Evolutionary conservation across 139 green algal genomes (phyloP).

Genomic region (Desmodesmus armatus): DNA sequence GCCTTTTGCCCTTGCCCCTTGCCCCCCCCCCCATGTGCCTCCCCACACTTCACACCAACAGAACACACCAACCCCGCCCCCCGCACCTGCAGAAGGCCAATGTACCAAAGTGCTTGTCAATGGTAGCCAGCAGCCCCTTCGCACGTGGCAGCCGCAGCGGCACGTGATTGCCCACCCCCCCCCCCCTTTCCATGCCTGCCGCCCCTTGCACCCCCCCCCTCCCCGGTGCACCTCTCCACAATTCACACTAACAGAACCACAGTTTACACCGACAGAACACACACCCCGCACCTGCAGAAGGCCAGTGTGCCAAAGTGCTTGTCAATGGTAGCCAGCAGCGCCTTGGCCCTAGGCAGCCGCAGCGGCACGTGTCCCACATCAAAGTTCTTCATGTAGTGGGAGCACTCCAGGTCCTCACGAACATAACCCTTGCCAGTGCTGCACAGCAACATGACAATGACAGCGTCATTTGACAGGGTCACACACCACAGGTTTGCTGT

Average conservation of each 20-base stretch:
- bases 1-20: too few species aligned
- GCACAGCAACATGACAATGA: not conserved
- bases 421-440: conserved; percentile 88
- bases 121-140: conserved; percentile 93
- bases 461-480: too few species aligned
- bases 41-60: too few species aligned
- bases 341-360: conserved; percentile 93
- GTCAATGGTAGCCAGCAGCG: conserved; percentile 96
- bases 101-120: conserved; percentile 98
- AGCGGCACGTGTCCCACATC: conserved; percentile 89
- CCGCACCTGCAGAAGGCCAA: conserved; percentile 94
- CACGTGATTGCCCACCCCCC: conserved; percentile 57
- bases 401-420: conserved; percentile 97
- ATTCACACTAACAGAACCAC: conserved; percentile 32
- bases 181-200: not conserved
- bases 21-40: too few species aligned
- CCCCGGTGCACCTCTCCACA: too few species aligned
- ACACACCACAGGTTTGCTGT: too few species aligned
- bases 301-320: conserved; percentile 98
- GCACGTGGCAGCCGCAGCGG: conserved; percentile 91
- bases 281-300: conserved; percentile 94
- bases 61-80: conserved; percentile 25
- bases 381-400: conserved; percentile 99
- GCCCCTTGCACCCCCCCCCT: not conserved
- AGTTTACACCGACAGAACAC: too few species aligned